Base-by-base conservation (phyloP, 805 yeast species). In the Candida berthetii region DNA sequence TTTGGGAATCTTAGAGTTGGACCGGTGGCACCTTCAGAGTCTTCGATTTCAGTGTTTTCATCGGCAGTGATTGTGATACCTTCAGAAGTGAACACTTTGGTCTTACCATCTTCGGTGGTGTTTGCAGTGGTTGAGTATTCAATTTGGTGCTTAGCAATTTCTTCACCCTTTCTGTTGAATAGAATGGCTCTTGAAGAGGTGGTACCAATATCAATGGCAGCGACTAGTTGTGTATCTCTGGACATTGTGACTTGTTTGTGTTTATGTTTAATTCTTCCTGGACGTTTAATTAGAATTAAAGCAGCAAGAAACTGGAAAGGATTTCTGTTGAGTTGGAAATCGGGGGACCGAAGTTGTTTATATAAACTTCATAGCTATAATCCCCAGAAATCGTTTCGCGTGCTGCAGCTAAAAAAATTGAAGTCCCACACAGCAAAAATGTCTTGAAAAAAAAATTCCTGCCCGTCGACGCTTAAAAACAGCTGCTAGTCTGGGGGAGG, bases 181-280 rank as follows among this genome's bases (percentile, higher is more conserved):
- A 88, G 71, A 45, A 90, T 90, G 34, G 85, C 90, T 53, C 98
- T 74, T 18, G 96, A 85, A 17, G 96, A 85, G 2, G 96, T 89
- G 22, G 97, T 89, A 32, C 97, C 97, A 37, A 82, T 86, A 61
- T 88, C 96, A 35, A 88, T 80, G 42, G 95, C 77, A 14, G 86
- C 89, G 38, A 86, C 43, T 38, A 56, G 37, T 35, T 47, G 41
- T 6, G 50, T 46, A 33, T 54, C 58, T 56, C 59, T 56, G 16
- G 24, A 5, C 44, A 42, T 42, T 15, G 59, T 42, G 56, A 52
- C n/a, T n/a, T n/a, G n/a, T n/a, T n/a, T n/a, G n/a, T n/a, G n/a
- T n/a, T n/a, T n/a, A n/a, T n/a, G n/a, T n/a, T n/a, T n/a, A n/a
- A n/a, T n/a, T n/a, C n/a, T n/a, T n/a, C n/a, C n/a, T n/a, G n/a